phyloP scores from a whole-genome alignment of 2,329 filamentous ascomycete genomes.

The Magnaporthiopsis incrustans region DNA sequence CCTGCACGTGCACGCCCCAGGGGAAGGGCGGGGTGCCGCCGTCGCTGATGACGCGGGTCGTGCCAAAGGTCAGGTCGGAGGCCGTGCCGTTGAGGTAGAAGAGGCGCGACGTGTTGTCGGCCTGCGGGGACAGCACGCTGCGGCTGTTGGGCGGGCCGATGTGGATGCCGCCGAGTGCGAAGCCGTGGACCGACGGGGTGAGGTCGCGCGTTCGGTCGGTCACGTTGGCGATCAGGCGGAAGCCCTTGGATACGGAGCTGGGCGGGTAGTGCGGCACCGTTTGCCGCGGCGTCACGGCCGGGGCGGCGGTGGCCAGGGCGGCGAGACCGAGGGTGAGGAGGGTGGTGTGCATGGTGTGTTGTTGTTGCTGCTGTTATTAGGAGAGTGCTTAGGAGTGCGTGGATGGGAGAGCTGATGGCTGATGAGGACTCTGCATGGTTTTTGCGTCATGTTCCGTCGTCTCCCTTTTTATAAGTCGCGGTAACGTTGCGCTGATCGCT shows the following conservation, averaged over 20 bases:
- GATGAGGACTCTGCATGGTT: too few species aligned
- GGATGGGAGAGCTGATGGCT: too few species aligned
- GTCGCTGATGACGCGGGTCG: conserved; percentile 31
- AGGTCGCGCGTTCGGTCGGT: conserved; percentile 32
- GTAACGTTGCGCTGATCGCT: too few species aligned
- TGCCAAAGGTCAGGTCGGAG: conserved; percentile 21
- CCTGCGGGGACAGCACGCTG: conserved; percentile 24
- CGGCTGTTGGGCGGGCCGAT: conserved; percentile 32
- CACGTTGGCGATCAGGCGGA: conserved; percentile 24
- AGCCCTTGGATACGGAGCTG: conserved; percentile 7
- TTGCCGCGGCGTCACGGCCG: neutral
- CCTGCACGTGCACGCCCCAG: conserved; percentile 25
- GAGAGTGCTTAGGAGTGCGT: too few species aligned
- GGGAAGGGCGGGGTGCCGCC: conserved; percentile 30
- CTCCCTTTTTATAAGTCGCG: too few species aligned
- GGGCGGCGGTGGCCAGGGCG: conserved; percentile 4
- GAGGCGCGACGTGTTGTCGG: conserved; percentile 18
- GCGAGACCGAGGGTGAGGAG: conserved; percentile 1
- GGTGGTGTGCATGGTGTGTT: neutral
- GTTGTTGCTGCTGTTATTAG: neutral
- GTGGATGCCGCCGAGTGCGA: conserved; percentile 32
- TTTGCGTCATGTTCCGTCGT: too few species aligned
- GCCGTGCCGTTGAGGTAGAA: conserved; percentile 45
- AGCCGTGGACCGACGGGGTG: conserved; percentile 30
- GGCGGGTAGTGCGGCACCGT: conserved; percentile 2